Conservation (phyloP, 2,329 filamentous ascomycete genomes). For the Exophiala viscosa region DNA sequence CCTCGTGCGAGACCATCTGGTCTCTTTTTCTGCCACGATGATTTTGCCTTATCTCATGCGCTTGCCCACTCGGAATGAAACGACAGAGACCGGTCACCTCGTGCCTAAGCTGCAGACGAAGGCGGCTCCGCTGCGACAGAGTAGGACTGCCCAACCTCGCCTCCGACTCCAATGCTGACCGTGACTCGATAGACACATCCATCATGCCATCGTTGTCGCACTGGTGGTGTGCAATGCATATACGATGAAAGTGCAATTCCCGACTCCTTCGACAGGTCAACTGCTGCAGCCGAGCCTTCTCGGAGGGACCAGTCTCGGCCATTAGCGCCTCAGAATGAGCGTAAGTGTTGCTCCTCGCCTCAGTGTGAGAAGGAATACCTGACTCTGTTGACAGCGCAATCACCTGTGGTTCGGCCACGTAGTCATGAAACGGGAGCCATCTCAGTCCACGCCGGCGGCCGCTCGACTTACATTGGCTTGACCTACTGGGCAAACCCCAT, state of each 20-base stretch:
- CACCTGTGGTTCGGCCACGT: not conserved
- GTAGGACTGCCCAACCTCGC: not conserved
- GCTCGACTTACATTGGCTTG: conserved; percentile 18
- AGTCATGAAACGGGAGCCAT: conserved; percentile 11
- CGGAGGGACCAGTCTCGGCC: not conserved
- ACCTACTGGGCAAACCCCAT: conserved; percentile 25
- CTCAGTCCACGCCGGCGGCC: conserved; percentile 14
- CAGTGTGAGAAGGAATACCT: not conserved
- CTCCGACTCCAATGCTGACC: conserved; percentile 1
- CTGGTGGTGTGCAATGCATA: conserved; percentile 7
- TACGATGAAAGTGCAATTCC: conserved; percentile 17
- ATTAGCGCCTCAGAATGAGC: not conserved
- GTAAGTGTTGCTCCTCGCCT: not conserved
- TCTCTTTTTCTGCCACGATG: too few relatives aligned
- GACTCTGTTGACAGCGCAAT: not conserved
- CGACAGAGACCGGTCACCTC: conserved; percentile 19
- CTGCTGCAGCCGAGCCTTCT: not conserved
- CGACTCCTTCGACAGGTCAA: not conserved
- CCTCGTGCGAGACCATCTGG: too few relatives aligned
- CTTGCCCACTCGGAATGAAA: conserved; percentile 3
- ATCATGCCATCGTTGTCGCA: conserved; percentile 13
- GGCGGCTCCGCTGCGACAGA: conserved; percentile 19
- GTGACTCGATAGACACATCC: conserved; percentile 10
- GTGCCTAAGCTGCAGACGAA: conserved; percentile 17
- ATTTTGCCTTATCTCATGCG: not conserved